phyloP scores from a whole-genome alignment of 2,329 filamentous ascomycete genomes.

The Cylindrodendrum hubeiense region DNA sequence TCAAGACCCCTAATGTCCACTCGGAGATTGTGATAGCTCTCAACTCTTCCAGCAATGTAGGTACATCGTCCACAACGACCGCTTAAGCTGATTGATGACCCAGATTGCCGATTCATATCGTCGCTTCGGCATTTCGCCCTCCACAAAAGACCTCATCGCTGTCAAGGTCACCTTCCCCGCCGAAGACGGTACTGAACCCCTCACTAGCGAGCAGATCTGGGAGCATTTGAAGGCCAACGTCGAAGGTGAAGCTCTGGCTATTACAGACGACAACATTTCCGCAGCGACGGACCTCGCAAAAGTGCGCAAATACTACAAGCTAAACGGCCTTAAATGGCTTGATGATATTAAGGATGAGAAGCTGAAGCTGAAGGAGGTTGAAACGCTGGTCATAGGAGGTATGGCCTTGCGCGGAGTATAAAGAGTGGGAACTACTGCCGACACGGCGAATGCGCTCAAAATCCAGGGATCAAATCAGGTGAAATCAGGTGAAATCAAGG shows the following conservation, averaged over 20 bases:
- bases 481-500: neutral
- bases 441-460: neutral
- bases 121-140: conserved; percentile 82
- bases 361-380: conserved; percentile 67
- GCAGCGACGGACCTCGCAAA: conserved; percentile 73
- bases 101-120: conserved; percentile 94
- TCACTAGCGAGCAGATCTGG: conserved; percentile 61
- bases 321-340: conserved; percentile 71
- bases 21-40: conserved; percentile 88
- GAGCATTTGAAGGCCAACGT: conserved; percentile 73
- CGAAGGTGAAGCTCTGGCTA: conserved; percentile 68
- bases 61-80: neutral
- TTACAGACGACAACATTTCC: conserved; percentile 74
- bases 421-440: conserved; percentile 4
- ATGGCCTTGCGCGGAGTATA: conserved; percentile 73
- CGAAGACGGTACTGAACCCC: conserved; percentile 54
- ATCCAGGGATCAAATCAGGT: neutral
- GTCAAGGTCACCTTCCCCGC: conserved; percentile 78
- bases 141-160: conserved; percentile 79
- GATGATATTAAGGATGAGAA: conserved; percentile 58
- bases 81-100: conserved; percentile 21
- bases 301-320: conserved; percentile 88
- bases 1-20: conserved; percentile 88
- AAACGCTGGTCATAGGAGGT: conserved; percentile 77
- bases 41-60: conserved; percentile 85